Evolutionary conservation across 2,329 filamentous ascomycete species (phyloP).

Genomic region (Aspergillus tubingensis): DNA sequence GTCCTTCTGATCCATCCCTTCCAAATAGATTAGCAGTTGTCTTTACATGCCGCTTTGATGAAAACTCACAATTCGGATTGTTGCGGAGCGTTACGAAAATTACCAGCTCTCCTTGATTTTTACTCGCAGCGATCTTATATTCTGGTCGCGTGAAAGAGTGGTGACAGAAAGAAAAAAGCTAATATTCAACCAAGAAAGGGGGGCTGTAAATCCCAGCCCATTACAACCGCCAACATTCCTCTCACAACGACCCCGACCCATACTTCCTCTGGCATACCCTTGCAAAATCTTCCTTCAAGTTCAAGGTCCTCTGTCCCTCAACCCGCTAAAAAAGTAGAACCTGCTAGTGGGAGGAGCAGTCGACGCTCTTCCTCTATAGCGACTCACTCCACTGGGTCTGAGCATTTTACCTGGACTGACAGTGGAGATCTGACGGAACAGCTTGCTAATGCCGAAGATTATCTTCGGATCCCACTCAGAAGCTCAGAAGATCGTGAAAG

Average conservation of each 20-base stretch:
- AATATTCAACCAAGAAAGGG: constrained; percentile 3
- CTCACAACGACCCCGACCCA: constrained; percentile 64
- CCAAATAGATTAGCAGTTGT: not conserved
- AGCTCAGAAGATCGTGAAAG: constrained; percentile 65
- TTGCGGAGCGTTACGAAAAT: constrained; percentile 14
- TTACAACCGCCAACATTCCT: constrained; percentile 79
- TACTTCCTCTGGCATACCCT: constrained; percentile 75
- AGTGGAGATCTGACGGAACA: constrained; percentile 95
- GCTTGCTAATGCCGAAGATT: constrained; percentile 79
- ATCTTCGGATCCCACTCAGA: constrained; percentile 69
- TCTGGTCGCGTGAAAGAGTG: not conserved
- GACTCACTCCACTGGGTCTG: constrained; percentile 59
- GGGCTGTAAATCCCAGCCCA: constrained; percentile 80
- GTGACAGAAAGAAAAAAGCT: not conserved
- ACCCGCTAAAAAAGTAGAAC: constrained; percentile 41
- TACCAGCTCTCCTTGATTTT: constrained; percentile 5
- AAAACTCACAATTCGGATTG: constrained; percentile 2
- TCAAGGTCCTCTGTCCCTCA: constrained; percentile 37
- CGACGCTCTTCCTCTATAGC: constrained; percentile 55
- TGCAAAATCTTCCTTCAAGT: constrained; percentile 65
- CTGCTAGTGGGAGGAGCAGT: constrained; percentile 51
- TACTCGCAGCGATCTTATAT: constrained; percentile 12
- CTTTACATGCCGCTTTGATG: constrained; percentile 13
- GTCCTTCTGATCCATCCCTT: constrained; percentile 11
- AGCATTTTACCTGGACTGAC: constrained; percentile 86